Percentiles rank a stretch among this genome's conserved stretches.
Conservation (phyloP, 108 stramenopile genomes). For the Cyclotella choctawhatcheeana region DNA sequence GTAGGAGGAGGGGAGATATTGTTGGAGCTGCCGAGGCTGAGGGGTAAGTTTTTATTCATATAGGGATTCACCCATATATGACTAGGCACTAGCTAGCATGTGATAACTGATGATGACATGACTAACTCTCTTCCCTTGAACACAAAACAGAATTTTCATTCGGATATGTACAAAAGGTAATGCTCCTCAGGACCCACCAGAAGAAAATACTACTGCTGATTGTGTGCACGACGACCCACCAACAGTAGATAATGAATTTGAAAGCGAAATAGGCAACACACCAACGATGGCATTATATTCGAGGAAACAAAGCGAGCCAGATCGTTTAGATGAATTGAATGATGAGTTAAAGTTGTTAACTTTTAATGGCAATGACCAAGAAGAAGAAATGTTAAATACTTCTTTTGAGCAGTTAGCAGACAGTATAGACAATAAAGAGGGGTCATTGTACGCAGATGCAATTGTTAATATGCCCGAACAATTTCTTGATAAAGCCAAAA, state of each 20-base stretch:
- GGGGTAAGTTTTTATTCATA: constrained; percentile 3
- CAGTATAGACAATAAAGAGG: background rate
- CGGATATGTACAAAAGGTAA: constrained; percentile 40
- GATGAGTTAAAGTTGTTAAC: constrained; percentile 15
- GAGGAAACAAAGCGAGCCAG: constrained; percentile 4
- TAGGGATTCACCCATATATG: no score
- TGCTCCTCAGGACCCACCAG: constrained; percentile 20
- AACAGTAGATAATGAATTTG: background rate
- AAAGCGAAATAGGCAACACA: background rate
- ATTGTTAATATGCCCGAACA: background rate
- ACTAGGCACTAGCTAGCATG: no score
- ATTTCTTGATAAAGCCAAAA: background rate
- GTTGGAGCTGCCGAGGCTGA: constrained; percentile 44
- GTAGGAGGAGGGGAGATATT: constrained; percentile 34
- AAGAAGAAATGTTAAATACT: no score
- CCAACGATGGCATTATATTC: background rate
- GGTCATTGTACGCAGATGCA: background rate
- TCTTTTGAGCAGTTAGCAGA: constrained; percentile 2
- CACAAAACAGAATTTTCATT: constrained; percentile 24
- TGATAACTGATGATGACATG: background rate
- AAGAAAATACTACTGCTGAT: background rate
- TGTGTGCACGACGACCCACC: background rate
- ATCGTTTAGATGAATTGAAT: constrained; percentile 15
- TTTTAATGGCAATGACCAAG: constrained; percentile 3
- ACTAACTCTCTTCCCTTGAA: background rate